Evolutionary conservation across 148 eudicot species (phyloP).

Genomic region (Diospyros kaki): DNA sequence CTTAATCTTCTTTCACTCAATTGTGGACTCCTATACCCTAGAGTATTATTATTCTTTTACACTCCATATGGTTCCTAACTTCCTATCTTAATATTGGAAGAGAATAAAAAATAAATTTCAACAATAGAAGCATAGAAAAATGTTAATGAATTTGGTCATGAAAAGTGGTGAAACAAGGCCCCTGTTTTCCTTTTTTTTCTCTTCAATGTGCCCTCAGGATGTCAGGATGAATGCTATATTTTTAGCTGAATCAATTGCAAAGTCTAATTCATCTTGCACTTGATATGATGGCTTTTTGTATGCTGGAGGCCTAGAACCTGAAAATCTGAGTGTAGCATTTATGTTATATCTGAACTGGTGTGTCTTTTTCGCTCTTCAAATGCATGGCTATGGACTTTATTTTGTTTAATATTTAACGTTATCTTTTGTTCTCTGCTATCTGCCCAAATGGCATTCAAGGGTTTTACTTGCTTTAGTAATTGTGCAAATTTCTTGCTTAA

Average conservation of each 20-base stretch:
- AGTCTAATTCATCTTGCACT: not conserved
- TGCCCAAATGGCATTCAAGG: conserved; percentile 1
- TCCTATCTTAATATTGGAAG: not conserved
- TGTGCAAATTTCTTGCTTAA: not conserved
- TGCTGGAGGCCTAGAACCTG: not conserved
- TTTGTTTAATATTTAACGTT: no score
- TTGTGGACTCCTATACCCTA: not conserved
- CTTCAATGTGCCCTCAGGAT: no score
- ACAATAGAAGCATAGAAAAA: not conserved
- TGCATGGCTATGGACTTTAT: no score
- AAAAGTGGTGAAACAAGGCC: not conserved
- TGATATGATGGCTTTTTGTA: not conserved
- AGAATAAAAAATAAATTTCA: not conserved
- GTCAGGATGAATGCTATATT: not conserved
- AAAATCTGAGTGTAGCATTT: not conserved
- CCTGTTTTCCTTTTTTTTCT: not conserved
- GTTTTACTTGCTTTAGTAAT: not conserved
- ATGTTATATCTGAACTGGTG: not conserved
- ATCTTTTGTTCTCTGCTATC: not conserved
- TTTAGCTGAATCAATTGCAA: not conserved
- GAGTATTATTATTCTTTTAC: not conserved
- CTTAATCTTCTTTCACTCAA: not conserved
- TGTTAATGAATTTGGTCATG: not conserved
- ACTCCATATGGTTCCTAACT: not conserved
- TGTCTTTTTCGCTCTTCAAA: not conserved